A percentile compares a stretch with the other conserved stretches of the same genome.
phyloP scores from a whole-genome alignment of 805 yeast genomes.

The Saturnispora besseyi region DNA sequence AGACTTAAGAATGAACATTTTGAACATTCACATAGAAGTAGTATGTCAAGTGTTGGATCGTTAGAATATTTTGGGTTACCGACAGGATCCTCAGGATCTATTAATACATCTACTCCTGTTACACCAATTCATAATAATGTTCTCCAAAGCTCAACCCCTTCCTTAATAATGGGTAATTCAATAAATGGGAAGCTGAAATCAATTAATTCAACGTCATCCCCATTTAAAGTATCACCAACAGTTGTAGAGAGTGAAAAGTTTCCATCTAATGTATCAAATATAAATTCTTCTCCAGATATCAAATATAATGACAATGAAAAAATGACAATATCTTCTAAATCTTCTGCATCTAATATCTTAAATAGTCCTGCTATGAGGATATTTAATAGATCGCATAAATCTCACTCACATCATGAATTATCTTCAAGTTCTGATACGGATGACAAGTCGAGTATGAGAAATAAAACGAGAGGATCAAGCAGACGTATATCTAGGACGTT shows the following conservation, averaged over 20 bases:
- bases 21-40: slow-evolving; percentile 34
- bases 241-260: neutral
- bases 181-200: slow-evolving; percentile 1
- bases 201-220: neutral
- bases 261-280: neutral
- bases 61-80: slow-evolving; percentile 27
- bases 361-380: slow-evolving; percentile 22
- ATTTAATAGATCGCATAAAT: slow-evolving; percentile 17
- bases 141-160: neutral
- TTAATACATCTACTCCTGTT: slow-evolving; percentile 16
- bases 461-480: neutral
- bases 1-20: slow-evolving; percentile 77
- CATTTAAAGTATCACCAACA: slow-evolving; percentile 16
- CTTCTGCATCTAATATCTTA: neutral
- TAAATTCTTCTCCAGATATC: slow-evolving; percentile 19
- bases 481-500: slow-evolving; percentile 8
- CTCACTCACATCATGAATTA: slow-evolving; percentile 25
- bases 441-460: slow-evolving; percentile 28
- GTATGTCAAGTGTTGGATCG: slow-evolving; percentile 36
- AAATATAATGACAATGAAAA: neutral
- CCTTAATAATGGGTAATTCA: neutral
- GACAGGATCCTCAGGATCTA: slow-evolving; percentile 16
- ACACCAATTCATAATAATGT: slow-evolving; percentile 17
- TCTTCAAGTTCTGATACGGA: slow-evolving; percentile 67
- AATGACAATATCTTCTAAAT: neutral